Evolutionary conservation across 2,329 filamentous ascomycete species (phyloP), one percentile per base, ranked within the genome.

Genomic region (Helminthosporium solani): DNA sequence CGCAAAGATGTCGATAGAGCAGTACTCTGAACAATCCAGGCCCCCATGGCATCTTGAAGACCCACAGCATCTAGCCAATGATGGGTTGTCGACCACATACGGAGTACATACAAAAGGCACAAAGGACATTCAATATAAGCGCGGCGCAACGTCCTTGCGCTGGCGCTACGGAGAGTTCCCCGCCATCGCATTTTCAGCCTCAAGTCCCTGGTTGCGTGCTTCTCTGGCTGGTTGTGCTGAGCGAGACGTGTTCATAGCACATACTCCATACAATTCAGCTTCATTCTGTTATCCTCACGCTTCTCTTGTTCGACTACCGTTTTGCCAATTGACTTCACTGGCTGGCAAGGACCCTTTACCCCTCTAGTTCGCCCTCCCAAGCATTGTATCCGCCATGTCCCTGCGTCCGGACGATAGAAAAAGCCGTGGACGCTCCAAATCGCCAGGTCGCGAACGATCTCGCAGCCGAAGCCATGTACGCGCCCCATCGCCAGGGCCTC

Each of bases 361-460:
- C 35, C 21, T 39, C 44, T 33, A 33, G 38, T 46, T 46, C 42
- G 11, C 16, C 21, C 39, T 8, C 12, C 25, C 19, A 9, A n/a
- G n/a, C n/a, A n/a, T 30, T 28, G 8, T 7, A 28, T 4, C n/a
- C 42, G 40, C 53, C 38, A 72, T 72, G 70, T 73, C 65, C 35
- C 63, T 76, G 40, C 68, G 70, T 38, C 64, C 69, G 4, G 72
- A 74, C 57, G 68, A 73, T 51, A 53, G 68, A 36, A 66, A 67
- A 30, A 56, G 68, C 39, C 70, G 74, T 7, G 68, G 67, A 40
- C 66, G 73, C 31, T 73, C 71, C 40, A 74, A 73, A 50, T 76
- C 73, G 33, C 68, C 66, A 21, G 67, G 66, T 43, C 60, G 61
- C 40, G 58, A 64, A 37, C 60, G 73, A 37, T 73, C 72, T 12